Evolutionary conservation across 192 early-diverging fungal genomes (phyloP), one percentile per base, ranked within the genome.

Genomic region (Phycomyces blakesleeanus): DNA sequence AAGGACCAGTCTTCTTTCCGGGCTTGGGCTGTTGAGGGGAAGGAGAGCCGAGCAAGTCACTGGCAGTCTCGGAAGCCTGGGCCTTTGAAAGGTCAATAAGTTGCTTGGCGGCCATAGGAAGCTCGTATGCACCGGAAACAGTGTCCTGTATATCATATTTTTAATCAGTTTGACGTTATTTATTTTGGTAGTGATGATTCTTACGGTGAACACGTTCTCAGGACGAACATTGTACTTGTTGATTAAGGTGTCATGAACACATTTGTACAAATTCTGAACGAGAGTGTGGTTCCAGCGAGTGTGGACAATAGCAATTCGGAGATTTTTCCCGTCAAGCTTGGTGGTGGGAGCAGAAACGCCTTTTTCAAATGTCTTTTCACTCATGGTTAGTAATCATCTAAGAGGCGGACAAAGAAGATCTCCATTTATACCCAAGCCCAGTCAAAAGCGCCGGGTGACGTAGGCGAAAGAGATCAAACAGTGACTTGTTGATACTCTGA

Each of bases 121-220:
- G 82, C 76, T 99, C 97, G 68, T 90, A 99, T 2, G 95, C 84
- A 16, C 97, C 97, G 5, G 96, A 87, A 0, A 99, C 96, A 34
- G 83, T 80, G 52, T 86, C 77, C 71, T 72, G 51, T 10, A 11
- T 10, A 11, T 42, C 18, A 58, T 40, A 25, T 15, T 57, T 5
- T 40, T 57, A 34, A 14, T 6, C 12, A 11, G 20, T 18, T 3
- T 12, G 15, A 29, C 50, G 18, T n/a, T 0, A 0, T 21, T 42
- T 21, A 47, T 6, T 59, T 27, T 16, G 18, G 41, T 10, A 20
- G 14, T 51, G 5, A 14, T 12, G 22, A 5, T 57, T 40, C 70
- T 66, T 73, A 73, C 71, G 25, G 93, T 72, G 37, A 76, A 77
- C 51, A 99, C 91, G 78, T 97, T 91, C 22, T 80, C 78, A 25